Evolutionary conservation across 78 protist genomes (phyloP), one percentile per base, ranked within the genome.

Genomic region (Polysphondylium violaceum): DNA sequence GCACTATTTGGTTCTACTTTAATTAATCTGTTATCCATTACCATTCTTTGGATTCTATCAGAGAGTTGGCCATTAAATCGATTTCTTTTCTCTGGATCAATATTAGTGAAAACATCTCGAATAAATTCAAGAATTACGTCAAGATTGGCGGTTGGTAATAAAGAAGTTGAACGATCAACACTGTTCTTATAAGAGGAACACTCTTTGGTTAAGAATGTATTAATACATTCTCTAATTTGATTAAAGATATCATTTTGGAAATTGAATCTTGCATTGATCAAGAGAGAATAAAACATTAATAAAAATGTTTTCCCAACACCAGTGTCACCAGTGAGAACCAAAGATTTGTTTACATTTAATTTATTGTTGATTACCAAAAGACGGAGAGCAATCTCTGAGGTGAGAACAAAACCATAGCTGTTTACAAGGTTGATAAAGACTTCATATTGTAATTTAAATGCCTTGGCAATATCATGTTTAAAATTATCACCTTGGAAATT

Each of bases 231-330:
- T 14, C 27, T 69, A 17, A 83, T 3, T 36, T 83, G 74, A 21
- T 23, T 36, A 12, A 58, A 17, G 61, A 83, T 83, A 55, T 89
- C 94, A 2, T 87, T 87, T 0, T 77, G 16, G 9, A 59, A 12
- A 27, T 40, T 27, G 12, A 53, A 61, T 27, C 59, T 55, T 12
- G 79, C 87, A 60, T 89, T 89, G 65, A 89, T 79, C 8, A 89
- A 50, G 9, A 77, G 79, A 5, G 89, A 71, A 51, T 78, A 74
- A 41, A 89, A 74, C 0, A 74, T 55, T 5, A 92, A 23, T 21
- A 85, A 38, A 36, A 74, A 61, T n/a, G 92, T 83, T 33, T 92
- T 92, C n/a, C 95, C 95, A 36, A 83, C 91, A 64, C 95, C 95
- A 21, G 95, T 92, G 14, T 75, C 95, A 63, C 95, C 95, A 58